These are phyloP conservation scores for Lentinus tigrinus DNA, from an alignment of 768 basidiomycete species.

Conservation along the genomic window DNA sequence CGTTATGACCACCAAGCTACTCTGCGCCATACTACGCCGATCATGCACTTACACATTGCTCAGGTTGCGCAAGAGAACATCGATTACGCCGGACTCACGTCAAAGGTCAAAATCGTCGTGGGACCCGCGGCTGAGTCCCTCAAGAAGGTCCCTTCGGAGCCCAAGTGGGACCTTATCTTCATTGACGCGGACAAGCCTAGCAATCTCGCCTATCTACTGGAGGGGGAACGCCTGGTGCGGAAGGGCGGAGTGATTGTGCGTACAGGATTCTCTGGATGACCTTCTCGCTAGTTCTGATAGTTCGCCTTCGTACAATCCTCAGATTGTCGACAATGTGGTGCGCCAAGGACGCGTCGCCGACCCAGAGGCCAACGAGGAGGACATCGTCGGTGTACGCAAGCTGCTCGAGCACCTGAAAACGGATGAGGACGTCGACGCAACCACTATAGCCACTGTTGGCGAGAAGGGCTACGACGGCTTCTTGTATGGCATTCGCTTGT, in stretches of 20 bases:
- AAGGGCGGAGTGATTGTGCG: constrained; percentile 62
- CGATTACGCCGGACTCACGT: constrained; percentile 47
- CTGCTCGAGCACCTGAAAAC: constrained; percentile 46
- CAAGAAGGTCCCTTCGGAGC: constrained; percentile 42
- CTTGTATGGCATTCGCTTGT: constrained; percentile 21
- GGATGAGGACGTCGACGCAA: constrained; percentile 42
- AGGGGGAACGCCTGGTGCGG: constrained; percentile 59
- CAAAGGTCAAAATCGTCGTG: constrained; percentile 48
- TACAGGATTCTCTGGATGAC: constrained; percentile 7
- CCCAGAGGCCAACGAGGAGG: constrained; percentile 9
- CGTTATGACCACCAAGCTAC: too few relatives aligned
- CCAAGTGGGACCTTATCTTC: constrained; percentile 65
- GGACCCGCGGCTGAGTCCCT: constrained; percentile 55
- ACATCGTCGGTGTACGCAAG: constrained; percentile 46
- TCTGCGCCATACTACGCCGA: too few relatives aligned
- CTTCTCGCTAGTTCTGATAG: too few relatives aligned
- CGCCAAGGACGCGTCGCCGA: constrained; percentile 48
- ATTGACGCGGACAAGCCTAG: constrained; percentile 70
- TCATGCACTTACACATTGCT: not conserved
- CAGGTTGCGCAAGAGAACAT: constrained; percentile 63
- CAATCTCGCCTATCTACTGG: constrained; percentile 54
- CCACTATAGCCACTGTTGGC: constrained; percentile 35
- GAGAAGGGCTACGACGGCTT: constrained; percentile 35
- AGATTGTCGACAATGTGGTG: constrained; percentile 67
- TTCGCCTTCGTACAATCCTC: too few relatives aligned